Conservation (phyloP, 768 basidiomycete genomes). For the Boletus bicolor region DNA sequence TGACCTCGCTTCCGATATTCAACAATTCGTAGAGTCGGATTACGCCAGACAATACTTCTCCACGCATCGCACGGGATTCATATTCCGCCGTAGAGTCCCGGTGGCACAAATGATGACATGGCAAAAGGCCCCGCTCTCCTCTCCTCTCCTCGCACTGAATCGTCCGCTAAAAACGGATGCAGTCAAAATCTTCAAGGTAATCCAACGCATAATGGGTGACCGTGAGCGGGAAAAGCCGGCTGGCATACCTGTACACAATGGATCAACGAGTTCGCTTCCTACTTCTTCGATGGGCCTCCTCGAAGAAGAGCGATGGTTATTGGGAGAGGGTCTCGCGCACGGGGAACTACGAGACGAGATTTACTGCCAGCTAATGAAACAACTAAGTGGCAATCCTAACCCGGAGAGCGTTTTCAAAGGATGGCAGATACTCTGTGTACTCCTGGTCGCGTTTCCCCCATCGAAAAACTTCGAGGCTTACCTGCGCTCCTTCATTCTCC, state of each 20-base stretch:
- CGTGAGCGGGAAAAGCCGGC: conserved; percentile 66
- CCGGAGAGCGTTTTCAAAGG: conserved; percentile 86
- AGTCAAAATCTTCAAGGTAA: conserved; percentile 80
- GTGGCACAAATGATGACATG: conserved; percentile 87
- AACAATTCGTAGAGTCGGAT: conserved; percentile 81
- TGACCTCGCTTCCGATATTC: conserved; percentile 80
- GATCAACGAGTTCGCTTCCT: conserved; percentile 41
- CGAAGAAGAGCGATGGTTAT: conserved; percentile 86
- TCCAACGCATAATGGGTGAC: conserved; percentile 94
- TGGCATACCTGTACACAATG: conserved; percentile 44
- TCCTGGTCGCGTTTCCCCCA: conserved; percentile 89
- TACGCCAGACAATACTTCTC: conserved; percentile 89
- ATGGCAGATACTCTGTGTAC: conserved; percentile 89
- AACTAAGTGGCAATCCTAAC: conserved; percentile 78
- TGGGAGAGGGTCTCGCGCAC: conserved; percentile 73
- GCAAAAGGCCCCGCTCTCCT: conserved; percentile 75
- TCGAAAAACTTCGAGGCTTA: conserved; percentile 91
- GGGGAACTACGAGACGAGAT: conserved; percentile 91
- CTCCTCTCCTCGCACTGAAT: conserved; percentile 73
- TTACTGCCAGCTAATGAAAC: conserved; percentile 91
- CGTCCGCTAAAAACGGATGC: conserved; percentile 70
- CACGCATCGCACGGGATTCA: conserved; percentile 84
- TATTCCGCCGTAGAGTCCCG: conserved; percentile 78
- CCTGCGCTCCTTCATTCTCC: conserved; percentile 74
- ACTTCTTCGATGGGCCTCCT: conserved; percentile 48